Evolutionary conservation across 2,329 filamentous ascomycete species (phyloP), one percentile per base, ranked within the genome.

Genomic region (Penicillium sp.): DNA sequence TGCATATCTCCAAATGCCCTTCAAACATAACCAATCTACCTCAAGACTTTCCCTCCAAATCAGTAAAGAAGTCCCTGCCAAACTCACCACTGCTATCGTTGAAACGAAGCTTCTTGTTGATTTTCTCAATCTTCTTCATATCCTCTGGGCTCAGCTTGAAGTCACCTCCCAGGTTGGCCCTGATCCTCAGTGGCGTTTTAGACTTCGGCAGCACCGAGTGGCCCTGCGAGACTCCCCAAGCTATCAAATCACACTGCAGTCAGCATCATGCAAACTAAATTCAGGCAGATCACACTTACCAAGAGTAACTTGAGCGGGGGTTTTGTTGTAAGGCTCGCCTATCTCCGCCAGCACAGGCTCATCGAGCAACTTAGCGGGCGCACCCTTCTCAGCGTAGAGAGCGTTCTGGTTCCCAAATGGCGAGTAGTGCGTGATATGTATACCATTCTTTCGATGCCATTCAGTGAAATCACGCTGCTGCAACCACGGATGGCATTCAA

Each of bases 51-150:
- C 84, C 84, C 51, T 87, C 85, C 54, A 87, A 65, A 69, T 85
- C 84, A 1, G 68, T 63, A 62, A 84, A 87, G 62, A 86, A 85
- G 8, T 83, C 74, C 70, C 80, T 84, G 3, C 82, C 79, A 73
- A 87, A 87, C 23, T 72, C 75, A 7, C 67, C 73, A 43, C 78
- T 82, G 5, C 83, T 79, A 67, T 87, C 84, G 55, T 87, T 87
- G 67, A 87, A 87, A 41, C 85, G 75, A 62, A 85, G 45, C 71
- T 86, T 86, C 73, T 81, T 84, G 67, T 88, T 84, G 21, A 87
- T 75, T 0, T 60, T 65, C 39, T 78, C 74, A 50, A 86, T 82
- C 72, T 80, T 82, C 66, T 81, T 71, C 64, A 88, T 72, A 65
- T 89, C 86, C 50, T 82, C 81, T 0, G 69, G 64, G 1, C 79